Conservation (phyloP, 2,329 filamentous ascomycete species). For the Colletotrichum siamense region DNA sequence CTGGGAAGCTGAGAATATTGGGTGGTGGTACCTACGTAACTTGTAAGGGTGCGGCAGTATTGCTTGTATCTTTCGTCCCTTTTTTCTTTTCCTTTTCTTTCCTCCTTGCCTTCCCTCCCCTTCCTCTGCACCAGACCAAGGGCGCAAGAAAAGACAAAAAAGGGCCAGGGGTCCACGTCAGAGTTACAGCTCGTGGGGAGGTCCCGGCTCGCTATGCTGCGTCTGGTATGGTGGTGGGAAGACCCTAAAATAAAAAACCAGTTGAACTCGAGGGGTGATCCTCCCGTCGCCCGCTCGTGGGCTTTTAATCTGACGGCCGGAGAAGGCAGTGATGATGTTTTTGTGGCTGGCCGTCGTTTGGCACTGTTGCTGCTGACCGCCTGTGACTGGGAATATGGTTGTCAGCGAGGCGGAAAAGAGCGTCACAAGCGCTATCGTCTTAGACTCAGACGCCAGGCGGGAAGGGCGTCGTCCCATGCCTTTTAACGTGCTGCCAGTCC, state of each 20-base stretch:
- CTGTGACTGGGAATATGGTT: neutral
- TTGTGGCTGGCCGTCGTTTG: neutral
- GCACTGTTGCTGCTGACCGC: neutral
- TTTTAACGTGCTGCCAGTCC: neutral
- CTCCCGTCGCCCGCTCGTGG: neutral
- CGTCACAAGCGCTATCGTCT: neutral
- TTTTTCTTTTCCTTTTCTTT: neutral
- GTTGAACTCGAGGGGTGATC: slow-evolving; percentile 11
- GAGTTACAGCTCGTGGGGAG: slow-evolving; percentile 4
- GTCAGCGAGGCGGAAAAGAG: neutral
- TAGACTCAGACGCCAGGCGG: neutral
- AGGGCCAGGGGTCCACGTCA: slow-evolving; percentile 14
- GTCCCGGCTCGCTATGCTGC: neutral
- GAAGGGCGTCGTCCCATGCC: neutral
- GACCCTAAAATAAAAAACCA: neutral
- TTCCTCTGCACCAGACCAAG: neutral
- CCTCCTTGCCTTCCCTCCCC: neutral
- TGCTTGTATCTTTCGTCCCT: neutral
- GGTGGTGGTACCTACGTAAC: neutral
- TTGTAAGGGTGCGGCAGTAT: neutral
- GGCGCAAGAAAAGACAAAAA: neutral
- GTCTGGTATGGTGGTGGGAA: neutral
- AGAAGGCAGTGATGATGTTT: neutral
- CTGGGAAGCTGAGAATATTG: neutral
- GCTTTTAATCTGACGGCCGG: neutral